Base-by-base conservation (phyloP, 176 grass and related monocot species). In the Hsuehochloa calcarea region DNA sequence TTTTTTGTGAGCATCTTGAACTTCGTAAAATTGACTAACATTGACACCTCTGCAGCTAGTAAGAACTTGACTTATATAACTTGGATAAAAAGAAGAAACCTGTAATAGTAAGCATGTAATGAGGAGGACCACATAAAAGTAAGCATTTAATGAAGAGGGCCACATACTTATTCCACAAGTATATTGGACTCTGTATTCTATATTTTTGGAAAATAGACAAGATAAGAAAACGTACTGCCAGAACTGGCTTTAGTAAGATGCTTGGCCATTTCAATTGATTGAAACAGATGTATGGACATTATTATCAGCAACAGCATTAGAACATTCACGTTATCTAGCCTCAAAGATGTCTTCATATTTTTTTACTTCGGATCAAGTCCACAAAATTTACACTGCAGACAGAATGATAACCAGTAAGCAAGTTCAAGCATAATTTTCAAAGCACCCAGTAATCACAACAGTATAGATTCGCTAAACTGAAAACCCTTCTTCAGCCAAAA, bases 191-290 rank as follows among this genome's bases (percentile, higher is more conserved):
- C 9, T 38, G 16, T 5, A 55, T 75, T 54, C 50, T 37, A 56
- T 13, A 38, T 75, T 6, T n/a, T 20, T 38, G 72, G 72, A 37
- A 35, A 84, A 39, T 64, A 12, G 25, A 73, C 6, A 63, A 23
- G 26, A 84, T 12, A 51, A 76, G 37, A 61, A 87, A 81, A 74
- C 25, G 51, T 54, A 43, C 51, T 49, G 9, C 47, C 7, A 47
- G 44, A 75, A 16, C 15, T 56, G 19, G 50, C 7, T 17, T 75
- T 49, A 35, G 44, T 5, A 79, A 66, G 64, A 73, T 47, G 27
- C 39, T 67, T 58, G 41, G 1, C 10, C 27, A 61, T 63, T 35
- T 46, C 27, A 64, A 43, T 49, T 47, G n/a, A 43, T 68, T 70
- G 49, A 58, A 81, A 68, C 3, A 60, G 49, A 69, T 41, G 5